These are phyloP conservation scores for Lyophyllum decastes DNA, from an alignment of 768 basidiomycete species.

Conservation along the genomic window DNA sequence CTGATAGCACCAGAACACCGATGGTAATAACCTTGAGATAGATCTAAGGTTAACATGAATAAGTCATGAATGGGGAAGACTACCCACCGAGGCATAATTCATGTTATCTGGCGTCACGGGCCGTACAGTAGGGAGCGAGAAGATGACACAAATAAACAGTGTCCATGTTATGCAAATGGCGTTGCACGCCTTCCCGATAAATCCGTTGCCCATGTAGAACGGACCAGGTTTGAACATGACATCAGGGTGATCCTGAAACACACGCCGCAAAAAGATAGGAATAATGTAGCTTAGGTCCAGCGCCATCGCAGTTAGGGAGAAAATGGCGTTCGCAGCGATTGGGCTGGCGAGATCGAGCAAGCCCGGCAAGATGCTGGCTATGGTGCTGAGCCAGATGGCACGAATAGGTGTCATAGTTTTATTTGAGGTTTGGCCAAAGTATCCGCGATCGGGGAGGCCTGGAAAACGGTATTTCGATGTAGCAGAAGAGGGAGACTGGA, in stretches of 20 bases:
- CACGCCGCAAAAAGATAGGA: constrained; percentile 73
- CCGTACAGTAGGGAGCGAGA: constrained; percentile 66
- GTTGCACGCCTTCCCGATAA: constrained; percentile 63
- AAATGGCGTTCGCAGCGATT: constrained; percentile 78
- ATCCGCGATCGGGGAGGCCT: constrained; percentile 76
- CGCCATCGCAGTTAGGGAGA: constrained; percentile 79
- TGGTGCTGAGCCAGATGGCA: constrained; percentile 73
- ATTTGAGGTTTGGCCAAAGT: constrained; percentile 68
- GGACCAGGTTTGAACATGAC: constrained; percentile 86
- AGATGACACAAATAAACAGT: constrained; percentile 67
- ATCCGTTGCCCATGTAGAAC: constrained; percentile 79
- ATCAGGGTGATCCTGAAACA: constrained; percentile 73
- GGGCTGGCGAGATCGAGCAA: constrained; percentile 77
- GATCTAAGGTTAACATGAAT: neutral
- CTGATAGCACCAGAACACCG: constrained; percentile 53
- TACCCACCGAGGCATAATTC: constrained; percentile 77
- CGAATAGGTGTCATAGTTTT: constrained; percentile 74
- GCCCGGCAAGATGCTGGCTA: constrained; percentile 68
- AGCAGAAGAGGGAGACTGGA: neutral
- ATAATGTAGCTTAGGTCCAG: constrained; percentile 82
- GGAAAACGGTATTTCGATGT: neutral
- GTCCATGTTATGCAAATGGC: constrained; percentile 70
- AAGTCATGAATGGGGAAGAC: neutral
- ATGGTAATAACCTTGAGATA: constrained; percentile 46
- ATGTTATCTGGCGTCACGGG: constrained; percentile 75